phyloP scores from a whole-genome alignment of 2,329 filamentous ascomycete species.

The Plectosphaerella cucumerina region DNA sequence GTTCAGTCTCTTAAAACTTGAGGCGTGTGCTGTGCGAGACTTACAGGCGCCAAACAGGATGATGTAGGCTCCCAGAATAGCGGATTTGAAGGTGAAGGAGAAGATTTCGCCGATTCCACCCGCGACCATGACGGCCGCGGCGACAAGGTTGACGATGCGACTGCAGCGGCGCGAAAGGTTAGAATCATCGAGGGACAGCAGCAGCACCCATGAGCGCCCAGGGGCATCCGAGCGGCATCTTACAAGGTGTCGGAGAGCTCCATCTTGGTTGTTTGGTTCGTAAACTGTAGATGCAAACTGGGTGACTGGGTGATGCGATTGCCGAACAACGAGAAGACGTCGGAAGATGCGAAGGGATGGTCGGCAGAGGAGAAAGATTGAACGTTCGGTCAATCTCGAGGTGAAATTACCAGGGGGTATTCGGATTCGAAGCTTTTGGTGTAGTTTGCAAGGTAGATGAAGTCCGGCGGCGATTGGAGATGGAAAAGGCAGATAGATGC shows the following conservation, averaged over 20 bases:
- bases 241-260: conserved; percentile 92
- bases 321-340: too few relatives aligned
- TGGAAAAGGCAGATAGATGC: too few relatives aligned
- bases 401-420: too few relatives aligned
- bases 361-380: too few relatives aligned
- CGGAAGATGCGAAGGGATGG: too few relatives aligned
- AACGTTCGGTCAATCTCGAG: too few relatives aligned
- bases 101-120: conserved; percentile 77
- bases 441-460: too few relatives aligned
- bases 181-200: too few relatives aligned
- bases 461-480: too few relatives aligned
- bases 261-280: conserved; percentile 63
- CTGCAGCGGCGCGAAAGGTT: conserved; percentile 40
- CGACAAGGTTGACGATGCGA: conserved; percentile 88
- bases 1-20: too few relatives aligned
- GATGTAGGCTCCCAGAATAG: conserved; percentile 82
- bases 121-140: conserved; percentile 81
- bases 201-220: conserved; percentile 25
- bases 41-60: conserved; percentile 85
- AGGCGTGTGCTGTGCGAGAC: conserved; percentile 19
- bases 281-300: neutral
- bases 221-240: conserved; percentile 30
- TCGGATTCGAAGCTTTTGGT: too few relatives aligned
- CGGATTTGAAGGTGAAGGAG: conserved; percentile 51
- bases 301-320: too few relatives aligned